Base-by-base conservation (phyloP, 352 stramenopile genomes). In the Phytophthora litchii region DNA sequence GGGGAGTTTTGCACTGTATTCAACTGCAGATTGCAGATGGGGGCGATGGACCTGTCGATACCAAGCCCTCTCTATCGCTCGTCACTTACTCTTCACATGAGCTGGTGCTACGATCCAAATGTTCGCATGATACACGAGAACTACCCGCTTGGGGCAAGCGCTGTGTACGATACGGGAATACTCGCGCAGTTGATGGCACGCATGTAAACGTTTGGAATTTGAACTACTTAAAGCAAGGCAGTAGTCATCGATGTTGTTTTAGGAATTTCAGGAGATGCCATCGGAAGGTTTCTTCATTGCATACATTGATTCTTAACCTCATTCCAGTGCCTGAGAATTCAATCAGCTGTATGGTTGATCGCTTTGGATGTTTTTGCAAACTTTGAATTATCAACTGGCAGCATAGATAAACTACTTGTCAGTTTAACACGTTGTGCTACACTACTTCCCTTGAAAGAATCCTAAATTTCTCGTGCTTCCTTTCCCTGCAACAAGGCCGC, bases 81-180 rank as follows among this genome's bases (percentile, higher is more conserved):
- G 3, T 52, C 60, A 20, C 9, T 40, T 3, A 64, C 49, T 3
- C 17, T 74, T 6, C 42, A 49, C 32, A 54, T 74, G 60, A 59
- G 64, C 25, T 74, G 54, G 60, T 57, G 45, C 40, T 69, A 68
- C 34, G 64, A 68, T 16, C 51, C 46, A 31, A 19, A 20, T 6
- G n/a, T 68, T 36, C 35, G 32, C 37, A 37, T 72, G 16, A 36
- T 59, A 5, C 23, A 5, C 23, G 23, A 19, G 25, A 35, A 43
- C 0, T 37, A 57, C 1, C 12, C 32, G 16, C 47, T 40, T 38
- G 50, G 64, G 23, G 10, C 7, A 13, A 45, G 8, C 13, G 43
- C 14, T 21, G 37, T 12, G 5, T 4, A 14, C 2, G 36, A 49
- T 11, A 14, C 16, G 14, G 51, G 44, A 6, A 45, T 61, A 16